phyloP scores from a whole-genome alignment of 805 yeast genomes.

The Saccharomycopsis capsularis region DNA sequence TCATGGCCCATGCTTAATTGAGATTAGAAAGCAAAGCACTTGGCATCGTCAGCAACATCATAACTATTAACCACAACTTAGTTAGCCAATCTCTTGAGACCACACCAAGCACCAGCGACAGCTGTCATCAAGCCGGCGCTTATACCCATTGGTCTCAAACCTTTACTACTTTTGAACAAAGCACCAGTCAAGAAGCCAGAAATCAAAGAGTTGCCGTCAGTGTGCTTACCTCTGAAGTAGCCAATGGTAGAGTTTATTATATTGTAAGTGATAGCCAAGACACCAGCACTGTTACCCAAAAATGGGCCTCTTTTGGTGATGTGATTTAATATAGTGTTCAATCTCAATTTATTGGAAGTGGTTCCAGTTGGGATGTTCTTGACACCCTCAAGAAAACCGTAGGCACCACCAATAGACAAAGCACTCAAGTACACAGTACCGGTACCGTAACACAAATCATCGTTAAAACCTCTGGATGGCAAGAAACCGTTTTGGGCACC shows the following conservation, averaged over 20 bases:
- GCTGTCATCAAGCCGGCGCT: slow-evolving; percentile 80
- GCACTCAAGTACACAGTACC: slow-evolving; percentile 89
- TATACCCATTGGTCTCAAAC: slow-evolving; percentile 80
- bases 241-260: slow-evolving; percentile 75
- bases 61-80: neutral
- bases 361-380: slow-evolving; percentile 67
- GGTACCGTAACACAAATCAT: slow-evolving; percentile 95
- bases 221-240: slow-evolving; percentile 80
- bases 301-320: slow-evolving; percentile 94
- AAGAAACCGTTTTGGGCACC: slow-evolving; percentile 78
- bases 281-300: slow-evolving; percentile 93
- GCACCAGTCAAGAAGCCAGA: slow-evolving; percentile 95
- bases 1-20: too few species aligned
- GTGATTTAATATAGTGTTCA: slow-evolving; percentile 86
- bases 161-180: slow-evolving; percentile 76
- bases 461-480: slow-evolving; percentile 97
- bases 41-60: too few species aligned
- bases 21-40: too few species aligned
- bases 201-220: slow-evolving; percentile 70
- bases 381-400: slow-evolving; percentile 84
- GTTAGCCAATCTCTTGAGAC: slow-evolving; percentile 41
- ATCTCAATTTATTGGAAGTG: slow-evolving; percentile 63
- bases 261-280: slow-evolving; percentile 83
- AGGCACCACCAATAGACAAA: slow-evolving; percentile 81
- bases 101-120: slow-evolving; percentile 92